Percentiles rank a stretch among this genome's conserved stretches.
Conservation (phyloP, 768 basidiomycete genomes). For the Rhodotorula kratochvilovae region DNA sequence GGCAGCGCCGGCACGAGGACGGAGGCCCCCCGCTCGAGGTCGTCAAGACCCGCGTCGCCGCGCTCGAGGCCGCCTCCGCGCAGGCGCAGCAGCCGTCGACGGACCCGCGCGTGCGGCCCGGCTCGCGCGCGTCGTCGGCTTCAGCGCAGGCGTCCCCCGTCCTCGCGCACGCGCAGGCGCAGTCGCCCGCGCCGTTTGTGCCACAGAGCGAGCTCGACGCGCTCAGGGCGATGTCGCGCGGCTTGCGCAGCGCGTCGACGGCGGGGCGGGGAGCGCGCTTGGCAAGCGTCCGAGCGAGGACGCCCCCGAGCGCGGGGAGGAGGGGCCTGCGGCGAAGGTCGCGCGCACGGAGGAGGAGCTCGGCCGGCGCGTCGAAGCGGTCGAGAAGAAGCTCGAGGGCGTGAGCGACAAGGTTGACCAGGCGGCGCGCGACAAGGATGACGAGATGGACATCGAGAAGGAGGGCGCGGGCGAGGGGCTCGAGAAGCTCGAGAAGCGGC, state of each 20-base stretch:
- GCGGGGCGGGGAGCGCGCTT: neutral
- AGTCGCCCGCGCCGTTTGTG: neutral
- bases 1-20: too few relatives aligned
- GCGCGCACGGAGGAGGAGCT: neutral
- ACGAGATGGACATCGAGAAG: neutral
- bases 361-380: neutral
- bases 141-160: too few relatives aligned
- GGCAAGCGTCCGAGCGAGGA: neutral
- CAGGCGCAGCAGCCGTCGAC: neutral
- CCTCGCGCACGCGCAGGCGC: too few relatives aligned
- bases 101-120: neutral
- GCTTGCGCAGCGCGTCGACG: neutral
- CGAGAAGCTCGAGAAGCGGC: too few relatives aligned
- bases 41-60: neutral
- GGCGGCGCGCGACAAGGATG: neutral
- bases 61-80: neutral
- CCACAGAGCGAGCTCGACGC: neutral
- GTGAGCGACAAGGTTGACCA: neutral
- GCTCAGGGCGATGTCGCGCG: neutral
- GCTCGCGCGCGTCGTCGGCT: too few relatives aligned
- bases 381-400: neutral
- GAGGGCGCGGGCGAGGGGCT: neutral
- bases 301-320: neutral
- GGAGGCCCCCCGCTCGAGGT: neutral
- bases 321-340: neutral